Percentiles rank a stretch among this genome's conserved stretches.
Conservation (phyloP, 1,284 basidiomycete genomes). For the Tylopilus sp. region DNA sequence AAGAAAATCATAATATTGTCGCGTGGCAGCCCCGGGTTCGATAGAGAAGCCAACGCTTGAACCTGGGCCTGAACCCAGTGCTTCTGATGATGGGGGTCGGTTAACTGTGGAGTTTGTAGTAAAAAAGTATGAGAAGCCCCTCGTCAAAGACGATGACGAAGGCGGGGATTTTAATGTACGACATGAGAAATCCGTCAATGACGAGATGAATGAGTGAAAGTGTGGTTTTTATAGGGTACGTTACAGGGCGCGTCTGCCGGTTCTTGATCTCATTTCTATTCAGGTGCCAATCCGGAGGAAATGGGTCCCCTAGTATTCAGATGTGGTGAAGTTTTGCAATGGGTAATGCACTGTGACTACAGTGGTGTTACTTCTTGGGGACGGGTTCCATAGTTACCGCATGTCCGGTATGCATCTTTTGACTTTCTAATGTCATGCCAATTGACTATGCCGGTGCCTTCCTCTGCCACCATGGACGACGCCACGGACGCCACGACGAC, state of each 20-base stretch:
- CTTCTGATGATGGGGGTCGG: slow-evolving; percentile 60
- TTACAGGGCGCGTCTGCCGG: slow-evolving; percentile 14
- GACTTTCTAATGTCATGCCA: background rate
- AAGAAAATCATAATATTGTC: slow-evolving; percentile 81
- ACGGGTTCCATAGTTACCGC: slow-evolving; percentile 99
- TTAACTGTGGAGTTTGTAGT: slow-evolving; percentile 87
- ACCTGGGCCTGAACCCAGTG: slow-evolving; percentile 33
- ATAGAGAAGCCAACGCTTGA: slow-evolving; percentile 53
- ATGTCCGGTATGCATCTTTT: slow-evolving; percentile 78
- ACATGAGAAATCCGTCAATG: slow-evolving; percentile 77
- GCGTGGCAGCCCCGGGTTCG: slow-evolving; percentile 69
- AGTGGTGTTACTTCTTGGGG: slow-evolving; percentile 97
- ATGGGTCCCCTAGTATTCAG: slow-evolving; percentile 79
- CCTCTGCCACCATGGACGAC: no score
- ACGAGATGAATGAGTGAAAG: slow-evolving; percentile 96
- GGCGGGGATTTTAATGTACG: slow-evolving; percentile 82
- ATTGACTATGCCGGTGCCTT: slow-evolving; percentile 17
- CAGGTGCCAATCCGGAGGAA: slow-evolving; percentile 74
- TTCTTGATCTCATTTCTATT: slow-evolving; percentile 33
- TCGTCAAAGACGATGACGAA: slow-evolving; percentile 74
- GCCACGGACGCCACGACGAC: no score
- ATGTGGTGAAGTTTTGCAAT: slow-evolving; percentile 96
- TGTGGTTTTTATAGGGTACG: slow-evolving; percentile 87
- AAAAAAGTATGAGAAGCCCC: slow-evolving; percentile 89
- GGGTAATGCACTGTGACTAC: slow-evolving; percentile 99